These are phyloP conservation scores for Hymenotorrendiella dingleyae DNA, from an alignment of 2,329 filamentous ascomycete genomes.

Conservation along the genomic window DNA sequence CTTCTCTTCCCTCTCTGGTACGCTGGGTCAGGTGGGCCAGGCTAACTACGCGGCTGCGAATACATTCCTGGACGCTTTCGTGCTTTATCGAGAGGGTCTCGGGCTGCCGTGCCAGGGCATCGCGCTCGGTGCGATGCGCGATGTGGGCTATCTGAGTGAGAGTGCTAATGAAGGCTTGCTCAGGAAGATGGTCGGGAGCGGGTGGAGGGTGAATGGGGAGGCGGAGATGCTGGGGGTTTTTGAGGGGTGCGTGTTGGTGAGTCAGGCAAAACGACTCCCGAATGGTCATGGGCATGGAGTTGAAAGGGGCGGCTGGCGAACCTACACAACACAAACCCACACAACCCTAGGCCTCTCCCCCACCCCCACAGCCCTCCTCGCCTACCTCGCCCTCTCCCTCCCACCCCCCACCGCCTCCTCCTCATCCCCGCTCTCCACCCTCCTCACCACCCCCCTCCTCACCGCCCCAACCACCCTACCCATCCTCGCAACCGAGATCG, in stretches of 20 bases:
- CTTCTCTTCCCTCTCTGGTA: background rate
- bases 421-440: background rate
- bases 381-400: background rate
- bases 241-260: background rate
- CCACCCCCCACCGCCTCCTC: background rate
- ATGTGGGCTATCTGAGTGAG: constrained; percentile 1
- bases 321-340: background rate
- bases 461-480: background rate
- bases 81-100: constrained; percentile 12
- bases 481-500: background rate
- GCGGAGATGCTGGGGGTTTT: background rate
- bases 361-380: background rate
- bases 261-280: background rate
- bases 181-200: background rate
- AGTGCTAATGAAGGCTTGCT: background rate
- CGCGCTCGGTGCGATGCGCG: constrained; percentile 10
- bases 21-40: background rate
- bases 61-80: constrained; percentile 29
- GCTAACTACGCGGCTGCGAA: constrained; percentile 31
- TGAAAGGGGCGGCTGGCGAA: background rate
- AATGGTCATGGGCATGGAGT: background rate
- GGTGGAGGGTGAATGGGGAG: background rate
- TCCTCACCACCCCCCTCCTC: background rate
- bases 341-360: too few relatives aligned
- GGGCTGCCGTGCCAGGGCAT: constrained; percentile 18